These are phyloP conservation scores for Ottelia alismoides DNA, from an alignment of 106 monocot species.

Conservation along the genomic window DNA sequence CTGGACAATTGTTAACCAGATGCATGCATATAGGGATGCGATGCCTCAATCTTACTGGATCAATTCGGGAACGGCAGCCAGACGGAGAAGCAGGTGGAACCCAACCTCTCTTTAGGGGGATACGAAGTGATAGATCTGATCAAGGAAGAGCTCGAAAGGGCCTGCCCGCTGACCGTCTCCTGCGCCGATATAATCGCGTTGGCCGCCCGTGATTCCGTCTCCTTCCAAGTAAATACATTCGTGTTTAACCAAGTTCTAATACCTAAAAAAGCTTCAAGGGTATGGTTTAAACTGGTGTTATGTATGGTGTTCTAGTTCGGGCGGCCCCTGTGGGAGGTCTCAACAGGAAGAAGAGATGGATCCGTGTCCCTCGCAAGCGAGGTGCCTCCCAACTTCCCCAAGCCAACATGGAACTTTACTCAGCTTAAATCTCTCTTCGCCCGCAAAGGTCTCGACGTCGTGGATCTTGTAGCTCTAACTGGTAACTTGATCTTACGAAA, in stretches of 20 bases:
- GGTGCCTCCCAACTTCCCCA: conserved; percentile 24
- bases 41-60: conserved; percentile 40
- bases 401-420: conserved; percentile 49
- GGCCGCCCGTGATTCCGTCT: conserved; percentile 33
- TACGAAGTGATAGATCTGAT: conserved; percentile 40
- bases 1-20: not conserved
- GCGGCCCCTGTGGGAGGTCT: conserved; percentile 44
- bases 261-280: not conserved
- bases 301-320: conserved; percentile 12
- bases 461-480: conserved; percentile 48
- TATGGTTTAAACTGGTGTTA: not conserved
- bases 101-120: conserved; percentile 23
- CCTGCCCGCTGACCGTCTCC: conserved; percentile 30
- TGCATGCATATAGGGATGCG: conserved; percentile 25
- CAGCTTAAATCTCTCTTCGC: conserved; percentile 30
- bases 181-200: conserved; percentile 54
- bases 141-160: conserved; percentile 29
- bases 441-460: conserved; percentile 40
- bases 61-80: conserved; percentile 6
- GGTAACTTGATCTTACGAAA: conserved; percentile 14
- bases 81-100: conserved; percentile 26
- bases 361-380: conserved; percentile 29
- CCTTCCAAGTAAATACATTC: conserved; percentile 21
- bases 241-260: not conserved
- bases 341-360: conserved; percentile 34